A percentile compares a stretch with the other conserved stretches of the same genome.
These are phyloP conservation scores for Leccinum variicolor DNA, from an alignment of 768 basidiomycete genomes.

Conservation along the genomic window DNA sequence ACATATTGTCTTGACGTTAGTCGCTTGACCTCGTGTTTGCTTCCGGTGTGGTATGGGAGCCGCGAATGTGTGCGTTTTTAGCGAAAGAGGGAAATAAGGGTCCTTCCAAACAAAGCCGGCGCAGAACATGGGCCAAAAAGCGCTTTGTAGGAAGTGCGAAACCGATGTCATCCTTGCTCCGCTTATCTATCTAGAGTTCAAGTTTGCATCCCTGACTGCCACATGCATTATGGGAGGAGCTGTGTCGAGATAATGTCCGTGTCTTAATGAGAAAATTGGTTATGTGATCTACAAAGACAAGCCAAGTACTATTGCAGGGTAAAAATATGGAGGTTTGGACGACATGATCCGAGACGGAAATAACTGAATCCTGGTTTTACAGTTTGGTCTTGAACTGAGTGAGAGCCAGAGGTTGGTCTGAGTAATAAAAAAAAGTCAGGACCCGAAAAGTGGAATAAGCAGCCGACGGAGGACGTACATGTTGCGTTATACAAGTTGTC, in stretches of 20 bases:
- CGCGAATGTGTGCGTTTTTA: background rate
- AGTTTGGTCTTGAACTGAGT: slow-evolving; percentile 24
- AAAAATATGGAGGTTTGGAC: background rate
- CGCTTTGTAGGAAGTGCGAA: background rate
- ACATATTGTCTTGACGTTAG: background rate
- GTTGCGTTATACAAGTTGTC: slow-evolving; percentile 31
- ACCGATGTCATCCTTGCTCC: background rate
- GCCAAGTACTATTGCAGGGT: background rate
- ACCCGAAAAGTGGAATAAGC: background rate
- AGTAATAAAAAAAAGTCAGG: background rate
- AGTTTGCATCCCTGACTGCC: background rate
- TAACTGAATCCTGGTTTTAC: slow-evolving; percentile 1
- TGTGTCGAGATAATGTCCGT: background rate
- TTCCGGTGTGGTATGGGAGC: background rate
- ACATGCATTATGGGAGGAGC: background rate
- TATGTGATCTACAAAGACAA: background rate
- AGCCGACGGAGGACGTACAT: slow-evolving; percentile 25
- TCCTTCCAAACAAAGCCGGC: background rate
- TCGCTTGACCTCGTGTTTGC: background rate
- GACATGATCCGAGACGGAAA: background rate
- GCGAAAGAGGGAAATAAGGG: background rate
- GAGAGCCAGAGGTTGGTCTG: slow-evolving; percentile 31
- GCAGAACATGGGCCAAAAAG: background rate
- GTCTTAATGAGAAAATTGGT: background rate
- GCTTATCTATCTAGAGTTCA: background rate